Conservation (phyloP, 768 basidiomycete genomes). For the Amanita polypyramis region DNA sequence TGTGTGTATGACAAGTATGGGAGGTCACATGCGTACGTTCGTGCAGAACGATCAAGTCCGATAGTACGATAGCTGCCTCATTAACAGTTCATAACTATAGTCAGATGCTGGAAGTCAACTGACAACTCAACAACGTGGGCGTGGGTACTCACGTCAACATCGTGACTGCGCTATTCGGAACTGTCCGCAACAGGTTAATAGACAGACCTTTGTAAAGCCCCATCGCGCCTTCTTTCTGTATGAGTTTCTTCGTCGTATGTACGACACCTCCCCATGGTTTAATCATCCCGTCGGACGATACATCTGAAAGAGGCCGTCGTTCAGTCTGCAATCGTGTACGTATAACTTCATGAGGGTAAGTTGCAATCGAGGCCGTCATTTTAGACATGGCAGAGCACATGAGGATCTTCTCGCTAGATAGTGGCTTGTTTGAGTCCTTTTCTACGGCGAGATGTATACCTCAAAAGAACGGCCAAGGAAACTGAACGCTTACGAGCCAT, state of each 20-base stretch:
- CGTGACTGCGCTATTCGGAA: conserved; percentile 93
- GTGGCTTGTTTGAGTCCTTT: conserved; percentile 36
- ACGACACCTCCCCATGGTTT: conserved; percentile 57
- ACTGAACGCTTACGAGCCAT: conserved; percentile 59
- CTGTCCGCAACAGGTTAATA: conserved; percentile 90
- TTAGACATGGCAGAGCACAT: conserved; percentile 89
- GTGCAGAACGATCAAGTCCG: too few relatives aligned
- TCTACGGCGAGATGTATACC: not conserved
- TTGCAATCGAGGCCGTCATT: conserved; percentile 91
- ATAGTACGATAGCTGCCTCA: too few relatives aligned
- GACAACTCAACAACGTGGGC: not conserved
- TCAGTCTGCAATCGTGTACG: conserved; percentile 96
- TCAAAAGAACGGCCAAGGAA: not conserved
- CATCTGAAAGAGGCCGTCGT: conserved; percentile 50
- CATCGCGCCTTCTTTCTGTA: conserved; percentile 76
- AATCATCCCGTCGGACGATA: conserved; percentile 54
- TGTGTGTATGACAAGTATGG: too few relatives aligned
- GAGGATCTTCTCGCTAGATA: conserved; percentile 63
- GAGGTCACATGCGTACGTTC: too few relatives aligned
- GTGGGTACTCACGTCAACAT: conserved; percentile 67
- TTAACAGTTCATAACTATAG: too few relatives aligned
- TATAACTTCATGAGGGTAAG: conserved; percentile 97
- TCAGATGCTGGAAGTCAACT: too few relatives aligned
- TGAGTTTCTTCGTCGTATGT: conserved; percentile 61
- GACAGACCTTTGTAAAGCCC: conserved; percentile 89